A percentile compares a stretch with the other conserved stretches of the same genome.
phyloP scores from a whole-genome alignment of 1,284 basidiomycete species.

The Melampsora larici-populina region DNA sequence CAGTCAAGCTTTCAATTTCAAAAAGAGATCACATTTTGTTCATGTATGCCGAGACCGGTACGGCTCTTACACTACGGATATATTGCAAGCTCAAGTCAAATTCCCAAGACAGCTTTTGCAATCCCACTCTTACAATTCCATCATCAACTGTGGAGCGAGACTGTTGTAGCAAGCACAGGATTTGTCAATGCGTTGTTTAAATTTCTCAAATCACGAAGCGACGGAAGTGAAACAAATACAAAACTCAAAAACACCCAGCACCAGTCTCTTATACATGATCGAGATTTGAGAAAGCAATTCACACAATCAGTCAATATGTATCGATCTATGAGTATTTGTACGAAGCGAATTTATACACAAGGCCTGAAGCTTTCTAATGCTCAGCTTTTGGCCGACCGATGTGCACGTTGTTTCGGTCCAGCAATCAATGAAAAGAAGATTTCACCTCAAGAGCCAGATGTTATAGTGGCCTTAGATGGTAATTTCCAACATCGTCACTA shows the following conservation, averaged over 20 bases:
- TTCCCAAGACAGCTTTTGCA: conserved; percentile 10
- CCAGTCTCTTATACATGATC: neutral
- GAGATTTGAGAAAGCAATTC: neutral
- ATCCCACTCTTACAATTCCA: conserved; percentile 24
- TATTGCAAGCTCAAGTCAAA: too few relatives aligned
- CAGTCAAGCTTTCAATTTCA: neutral
- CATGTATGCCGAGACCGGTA: conserved; percentile 3
- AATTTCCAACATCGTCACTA: too few relatives aligned
- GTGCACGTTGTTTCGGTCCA: too few relatives aligned
- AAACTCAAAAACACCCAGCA: too few relatives aligned
- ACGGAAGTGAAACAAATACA: neutral
- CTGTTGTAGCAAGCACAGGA: neutral
- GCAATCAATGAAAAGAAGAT: too few relatives aligned
- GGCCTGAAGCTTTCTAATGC: neutral
- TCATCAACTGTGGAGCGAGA: conserved; percentile 7
- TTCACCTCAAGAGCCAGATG: too few relatives aligned
- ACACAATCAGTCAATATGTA: neutral
- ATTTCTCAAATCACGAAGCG: neutral
- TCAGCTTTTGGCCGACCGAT: too few relatives aligned
- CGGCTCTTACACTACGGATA: neutral
- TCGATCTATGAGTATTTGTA: neutral
- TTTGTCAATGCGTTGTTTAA: neutral
- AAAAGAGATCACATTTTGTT: conserved; percentile 5
- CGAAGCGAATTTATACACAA: neutral
- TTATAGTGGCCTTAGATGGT: too few relatives aligned